Conservation (phyloP, 176 grass and related monocot species). For the Carex pumila region DNA sequence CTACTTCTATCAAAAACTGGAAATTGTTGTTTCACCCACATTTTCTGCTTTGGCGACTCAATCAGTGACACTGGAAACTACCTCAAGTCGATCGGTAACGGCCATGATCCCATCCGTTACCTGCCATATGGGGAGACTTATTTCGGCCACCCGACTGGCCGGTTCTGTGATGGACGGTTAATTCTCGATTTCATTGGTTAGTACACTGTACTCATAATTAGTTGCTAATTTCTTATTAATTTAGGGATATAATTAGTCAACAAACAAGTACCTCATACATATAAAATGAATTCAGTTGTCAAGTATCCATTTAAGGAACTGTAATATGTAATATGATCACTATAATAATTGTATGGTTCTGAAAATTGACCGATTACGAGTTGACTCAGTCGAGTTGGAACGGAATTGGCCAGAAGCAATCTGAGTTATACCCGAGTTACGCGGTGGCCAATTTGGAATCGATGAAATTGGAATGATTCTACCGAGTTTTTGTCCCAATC, state of each 20-base stretch:
- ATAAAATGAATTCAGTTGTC: neutral
- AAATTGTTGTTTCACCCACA: slow-evolving; percentile 48
- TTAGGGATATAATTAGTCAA: neutral
- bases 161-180: slow-evolving; percentile 64
- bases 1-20: slow-evolving; percentile 1
- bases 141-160: slow-evolving; percentile 56
- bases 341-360: no score
- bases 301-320: neutral
- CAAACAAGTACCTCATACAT: neutral
- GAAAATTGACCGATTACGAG: no score
- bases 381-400: no score
- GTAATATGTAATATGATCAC: no score
- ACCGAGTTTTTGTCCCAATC: no score
- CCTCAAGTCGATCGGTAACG: slow-evolving; percentile 12
- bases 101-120: slow-evolving; percentile 18
- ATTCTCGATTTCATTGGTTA: slow-evolving; percentile 87
- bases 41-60: slow-evolving; percentile 91
- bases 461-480: no score
- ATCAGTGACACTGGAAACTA: slow-evolving; percentile 80
- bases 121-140: slow-evolving; percentile 64
- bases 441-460: no score
- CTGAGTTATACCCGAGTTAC: no score
- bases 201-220: neutral
- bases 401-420: no score
- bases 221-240: neutral